Evolutionary conservation across 352 stramenopile genomes (phyloP).

Genomic region (Globisporangium orthogonon): DNA sequence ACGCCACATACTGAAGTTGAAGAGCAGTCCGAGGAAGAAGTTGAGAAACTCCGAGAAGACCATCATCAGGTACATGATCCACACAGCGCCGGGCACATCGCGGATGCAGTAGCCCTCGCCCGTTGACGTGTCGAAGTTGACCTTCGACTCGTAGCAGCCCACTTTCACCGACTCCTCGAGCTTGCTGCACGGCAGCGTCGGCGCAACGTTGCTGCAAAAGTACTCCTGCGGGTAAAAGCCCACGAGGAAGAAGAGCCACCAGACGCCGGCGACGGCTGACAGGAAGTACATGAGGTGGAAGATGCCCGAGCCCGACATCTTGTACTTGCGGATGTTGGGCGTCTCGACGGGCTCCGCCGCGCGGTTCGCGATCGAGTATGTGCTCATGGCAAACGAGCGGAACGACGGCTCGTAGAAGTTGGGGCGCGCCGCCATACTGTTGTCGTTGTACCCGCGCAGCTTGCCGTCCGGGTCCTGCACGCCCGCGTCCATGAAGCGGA

Average conservation of each 20-base stretch:
- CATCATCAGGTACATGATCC: conserved; percentile 85
- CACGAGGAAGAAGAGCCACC: conserved; percentile 78
- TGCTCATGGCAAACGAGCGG: conserved; percentile 86
- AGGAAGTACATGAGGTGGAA: conserved; percentile 87
- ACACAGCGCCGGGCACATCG: conserved; percentile 51
- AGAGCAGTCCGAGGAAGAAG: conserved; percentile 82
- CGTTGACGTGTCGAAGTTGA: conserved; percentile 61
- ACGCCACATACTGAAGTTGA: conserved; percentile 90
- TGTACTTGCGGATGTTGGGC: conserved; percentile 89
- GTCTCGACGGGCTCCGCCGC: conserved; percentile 82
- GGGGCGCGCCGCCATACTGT: conserved; percentile 38
- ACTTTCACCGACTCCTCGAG: conserved; percentile 44
- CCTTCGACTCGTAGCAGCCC: conserved; percentile 53
- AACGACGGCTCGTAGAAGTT: conserved; percentile 89
- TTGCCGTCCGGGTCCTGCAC: conserved; percentile 82
- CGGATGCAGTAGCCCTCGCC: conserved; percentile 80
- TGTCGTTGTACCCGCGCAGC: conserved; percentile 79
- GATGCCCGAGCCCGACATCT: conserved; percentile 79
- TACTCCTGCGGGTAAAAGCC: conserved; percentile 83
- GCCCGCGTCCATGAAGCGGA: conserved; percentile 84
- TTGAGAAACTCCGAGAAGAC: conserved; percentile 86
- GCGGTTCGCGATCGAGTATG: conserved; percentile 86
- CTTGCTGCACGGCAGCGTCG: conserved; percentile 56
- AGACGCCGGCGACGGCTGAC: conserved; percentile 48
- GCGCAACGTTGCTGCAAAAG: conserved; percentile 59